Evolutionary conservation across 2,329 filamentous ascomycete species (phyloP).

Genomic region (Alternaria incomplexa): DNA sequence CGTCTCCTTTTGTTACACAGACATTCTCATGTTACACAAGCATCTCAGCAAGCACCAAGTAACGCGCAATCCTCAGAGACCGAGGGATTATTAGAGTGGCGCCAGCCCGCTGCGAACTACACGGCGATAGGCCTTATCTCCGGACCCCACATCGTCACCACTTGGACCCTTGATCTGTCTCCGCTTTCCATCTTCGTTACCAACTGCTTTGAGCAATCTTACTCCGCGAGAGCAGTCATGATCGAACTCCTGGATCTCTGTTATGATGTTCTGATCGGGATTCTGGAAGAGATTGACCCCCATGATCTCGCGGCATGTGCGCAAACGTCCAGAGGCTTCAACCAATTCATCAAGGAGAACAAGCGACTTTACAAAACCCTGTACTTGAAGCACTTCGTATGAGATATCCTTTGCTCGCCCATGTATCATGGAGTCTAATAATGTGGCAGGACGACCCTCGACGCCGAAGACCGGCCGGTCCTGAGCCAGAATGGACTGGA

Average conservation of each 20-base stretch:
- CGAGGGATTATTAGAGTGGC: background rate
- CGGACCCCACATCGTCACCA: constrained; percentile 11
- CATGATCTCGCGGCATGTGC: constrained; percentile 41
- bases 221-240: constrained; percentile 9
- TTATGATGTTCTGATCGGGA: constrained; percentile 45
- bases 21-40: background rate
- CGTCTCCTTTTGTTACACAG: background rate
- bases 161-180: background rate
- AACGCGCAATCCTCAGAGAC: background rate
- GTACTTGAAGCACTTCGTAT: constrained; percentile 65
- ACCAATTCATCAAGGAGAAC: constrained; percentile 64
- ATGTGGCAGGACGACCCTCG: constrained; percentile 47
- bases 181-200: background rate
- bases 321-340: constrained; percentile 49
- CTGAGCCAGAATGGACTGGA: constrained; percentile 40
- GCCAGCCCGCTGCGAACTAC: background rate
- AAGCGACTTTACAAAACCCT: constrained; percentile 65
- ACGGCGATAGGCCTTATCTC: constrained; percentile 3
- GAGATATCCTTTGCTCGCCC: constrained; percentile 10
- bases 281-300: constrained; percentile 41
- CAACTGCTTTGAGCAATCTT: background rate
- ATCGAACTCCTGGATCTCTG: constrained; percentile 44
- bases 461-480: constrained; percentile 28
- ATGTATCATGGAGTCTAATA: constrained; percentile 12
- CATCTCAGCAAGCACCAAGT: background rate